These are phyloP conservation scores for Chrysoporthe austroafricana DNA, from an alignment of 2,329 filamentous ascomycete genomes.

Conservation along the genomic window DNA sequence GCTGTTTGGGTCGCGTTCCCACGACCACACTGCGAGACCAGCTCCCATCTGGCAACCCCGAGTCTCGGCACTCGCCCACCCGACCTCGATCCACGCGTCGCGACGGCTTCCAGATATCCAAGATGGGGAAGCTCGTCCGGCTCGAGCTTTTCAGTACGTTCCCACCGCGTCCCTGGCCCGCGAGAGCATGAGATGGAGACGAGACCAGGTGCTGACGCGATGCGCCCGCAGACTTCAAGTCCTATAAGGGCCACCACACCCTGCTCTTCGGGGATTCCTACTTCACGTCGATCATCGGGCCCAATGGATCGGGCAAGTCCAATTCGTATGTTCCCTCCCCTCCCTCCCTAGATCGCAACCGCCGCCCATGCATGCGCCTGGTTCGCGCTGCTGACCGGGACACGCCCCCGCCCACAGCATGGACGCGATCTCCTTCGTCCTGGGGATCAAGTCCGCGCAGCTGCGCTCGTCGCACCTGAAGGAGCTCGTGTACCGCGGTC, in stretches of 20 bases:
- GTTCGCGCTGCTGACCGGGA: slow-evolving; percentile 31
- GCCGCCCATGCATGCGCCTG: slow-evolving; percentile 11
- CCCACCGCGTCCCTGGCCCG: slow-evolving; percentile 10
- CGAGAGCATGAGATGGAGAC: neutral
- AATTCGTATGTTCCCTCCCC: slow-evolving; percentile 73
- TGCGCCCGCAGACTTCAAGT: slow-evolving; percentile 82
- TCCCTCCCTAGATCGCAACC: slow-evolving; percentile 11
- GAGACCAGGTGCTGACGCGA: slow-evolving; percentile 23
- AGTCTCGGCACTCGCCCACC: slow-evolving; percentile 6
- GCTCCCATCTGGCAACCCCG: neutral
- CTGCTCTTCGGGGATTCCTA: slow-evolving; percentile 96
- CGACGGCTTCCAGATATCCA: slow-evolving; percentile 40
- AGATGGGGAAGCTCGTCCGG: slow-evolving; percentile 94
- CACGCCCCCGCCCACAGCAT: slow-evolving; percentile 60
- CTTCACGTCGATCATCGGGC: slow-evolving; percentile 98
- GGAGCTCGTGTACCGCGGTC: slow-evolving; percentile 94
- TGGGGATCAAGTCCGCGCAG: slow-evolving; percentile 98
- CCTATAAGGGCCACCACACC: slow-evolving; percentile 95
- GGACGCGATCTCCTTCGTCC: slow-evolving; percentile 98
- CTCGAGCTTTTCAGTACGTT: slow-evolving; percentile 88
- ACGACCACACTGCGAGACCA: slow-evolving; percentile 1
- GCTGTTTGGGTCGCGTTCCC: neutral
- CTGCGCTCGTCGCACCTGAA: slow-evolving; percentile 90
- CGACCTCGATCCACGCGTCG: slow-evolving; percentile 23
- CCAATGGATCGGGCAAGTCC: slow-evolving; percentile 99